Evolutionary conservation across 1,284 basidiomycete species (phyloP), one percentile per base, ranked within the genome.

Genomic region (Mycena citricolor): DNA sequence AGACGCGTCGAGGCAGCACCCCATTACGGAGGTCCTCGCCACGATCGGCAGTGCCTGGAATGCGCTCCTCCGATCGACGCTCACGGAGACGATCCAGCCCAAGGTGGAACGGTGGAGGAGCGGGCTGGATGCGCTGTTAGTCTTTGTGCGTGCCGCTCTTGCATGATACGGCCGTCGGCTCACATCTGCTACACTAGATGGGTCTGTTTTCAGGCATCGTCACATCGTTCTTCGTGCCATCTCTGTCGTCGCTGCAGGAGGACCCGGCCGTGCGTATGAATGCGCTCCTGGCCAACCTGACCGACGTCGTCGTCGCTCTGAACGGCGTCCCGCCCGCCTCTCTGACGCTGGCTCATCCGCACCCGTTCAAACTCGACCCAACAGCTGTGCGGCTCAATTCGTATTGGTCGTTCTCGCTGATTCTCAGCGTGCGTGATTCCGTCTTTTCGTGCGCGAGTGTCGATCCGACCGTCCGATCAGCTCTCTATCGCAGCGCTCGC

Each of bases 141-240:
- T 49, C 3, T 52, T 52, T 43, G 49, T 51, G 22, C 10, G 49
- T 17, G 20, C 16, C 16, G n/a, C 10, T 13, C 6, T 20, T 13
- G 2, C 11, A 10, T 26, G 6, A 22, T 14, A 4, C 20, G n/a
- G n/a, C 28, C 3, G 31, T 14, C 16, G 20, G 16, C 10, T 24
- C 20, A n/a, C 17, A 8, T 14, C 19, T n/a, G n/a, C n/a, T n/a
- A n/a, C n/a, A 13, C 19, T 14, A 50, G 50, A 30, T 52, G 4
- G 51, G 51, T 37, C 40, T 52, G 7, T 52, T 52, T 19, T 49
- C 46, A 4, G 43, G 34, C 2, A 52, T 52, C 13, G 47, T 52
- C 8, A 52, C 43, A 17, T 34, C 51, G 2, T 52, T 52, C n/a
- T 38, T 52, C 6, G 39, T 52, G 12, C 28, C 33, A 8, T 52